Base-by-base conservation (phyloP, 345 rosid genomes). In the Sonneratia caseolaris region DNA sequence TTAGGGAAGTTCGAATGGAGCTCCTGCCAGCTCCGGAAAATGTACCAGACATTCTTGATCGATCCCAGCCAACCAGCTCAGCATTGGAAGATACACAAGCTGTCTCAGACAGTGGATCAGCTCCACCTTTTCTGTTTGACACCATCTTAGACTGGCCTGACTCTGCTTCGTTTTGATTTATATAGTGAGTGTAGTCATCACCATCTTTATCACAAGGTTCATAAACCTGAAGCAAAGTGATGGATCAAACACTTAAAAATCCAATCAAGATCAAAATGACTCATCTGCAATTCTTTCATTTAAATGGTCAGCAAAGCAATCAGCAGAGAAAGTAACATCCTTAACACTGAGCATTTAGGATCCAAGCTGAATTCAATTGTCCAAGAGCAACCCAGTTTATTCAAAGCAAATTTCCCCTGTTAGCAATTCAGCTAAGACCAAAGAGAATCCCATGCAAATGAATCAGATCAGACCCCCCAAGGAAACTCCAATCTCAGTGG, bases 1-100 rank as follows among this genome's bases (percentile, higher is more conserved):
- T 62, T 5, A 91, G 77, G 24, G 88, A 73, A 59, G 88, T 87
- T 78, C 73, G 80, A 37, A 71, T 80, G 15, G 91, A 88, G 78
- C 83, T 78, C 75, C 83, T 83, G 38, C 82, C 85, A 70, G 82
- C 79, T 74, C 81, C 69, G 3, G 83, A 74, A 59, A 71, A 71
- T 3, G 74, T 73, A 70, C 69, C 81, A 3, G 82, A 56, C 37
- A 77, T 80, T 69, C 79, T 75, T 7, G 79, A 83, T 75, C 68
- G 77, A 78, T 69, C 79, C 82, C 89, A 78, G 59, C 78, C 86
- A 56, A 80, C 80, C 74, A 78, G 86, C 75, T 80, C 89, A 62
- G 45, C 82, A 77, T 57, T 72, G n/a, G 91, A 80, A 70, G 82
- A 53, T 38, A 81, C 24, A 74, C 84, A 76, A 3, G 79, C 74